A percentile compares a stretch with the other conserved stretches of the same genome.
Conservation (phyloP, 2,329 filamentous ascomycete genomes). For the Clarireedia monteithiana region DNA sequence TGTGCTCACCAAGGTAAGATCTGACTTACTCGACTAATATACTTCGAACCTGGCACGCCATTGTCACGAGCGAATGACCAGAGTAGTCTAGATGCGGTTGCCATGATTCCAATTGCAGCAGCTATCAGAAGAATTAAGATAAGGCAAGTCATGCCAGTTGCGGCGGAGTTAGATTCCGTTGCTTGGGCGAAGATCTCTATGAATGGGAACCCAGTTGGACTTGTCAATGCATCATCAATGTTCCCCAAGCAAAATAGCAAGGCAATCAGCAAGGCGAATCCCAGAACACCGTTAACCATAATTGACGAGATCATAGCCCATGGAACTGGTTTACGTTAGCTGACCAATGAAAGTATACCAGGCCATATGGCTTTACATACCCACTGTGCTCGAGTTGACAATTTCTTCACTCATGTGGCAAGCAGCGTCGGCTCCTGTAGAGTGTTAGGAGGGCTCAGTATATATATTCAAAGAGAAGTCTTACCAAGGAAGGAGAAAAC, state of each 20-base stretch:
- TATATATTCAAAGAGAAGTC: neutral
- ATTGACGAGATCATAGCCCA: slow-evolving; percentile 36
- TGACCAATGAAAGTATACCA: slow-evolving; percentile 13
- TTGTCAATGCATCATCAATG: slow-evolving; percentile 31
- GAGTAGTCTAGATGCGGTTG: slow-evolving; percentile 30
- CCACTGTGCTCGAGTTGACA: slow-evolving; percentile 3
- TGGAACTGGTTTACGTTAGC: slow-evolving; percentile 4
- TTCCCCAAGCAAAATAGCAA: slow-evolving; percentile 30
- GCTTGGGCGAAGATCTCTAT: slow-evolving; percentile 45
- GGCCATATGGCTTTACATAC: slow-evolving; percentile 11
- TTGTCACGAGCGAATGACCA: slow-evolving; percentile 39
- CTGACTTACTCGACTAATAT: slow-evolving; percentile 29
- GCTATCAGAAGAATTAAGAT: slow-evolving; percentile 33
- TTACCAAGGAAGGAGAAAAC: slow-evolving; percentile 8
- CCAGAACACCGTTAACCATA: slow-evolving; percentile 38
- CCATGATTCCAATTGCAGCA: slow-evolving; percentile 31
- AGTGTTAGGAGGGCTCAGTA: too few relatives aligned
- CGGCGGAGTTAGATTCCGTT: slow-evolving; percentile 35
- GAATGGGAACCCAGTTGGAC: slow-evolving; percentile 36
- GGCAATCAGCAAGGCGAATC: slow-evolving; percentile 33
- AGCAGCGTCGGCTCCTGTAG: slow-evolving; percentile 4
- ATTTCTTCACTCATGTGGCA: slow-evolving; percentile 12
- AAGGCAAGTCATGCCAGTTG: slow-evolving; percentile 40
- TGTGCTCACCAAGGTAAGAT: neutral
- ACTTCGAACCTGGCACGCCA: slow-evolving; percentile 34